Conservation (phyloP, 2,329 filamentous ascomycete genomes). For the Zymoseptoria pseudotritici region DNA sequence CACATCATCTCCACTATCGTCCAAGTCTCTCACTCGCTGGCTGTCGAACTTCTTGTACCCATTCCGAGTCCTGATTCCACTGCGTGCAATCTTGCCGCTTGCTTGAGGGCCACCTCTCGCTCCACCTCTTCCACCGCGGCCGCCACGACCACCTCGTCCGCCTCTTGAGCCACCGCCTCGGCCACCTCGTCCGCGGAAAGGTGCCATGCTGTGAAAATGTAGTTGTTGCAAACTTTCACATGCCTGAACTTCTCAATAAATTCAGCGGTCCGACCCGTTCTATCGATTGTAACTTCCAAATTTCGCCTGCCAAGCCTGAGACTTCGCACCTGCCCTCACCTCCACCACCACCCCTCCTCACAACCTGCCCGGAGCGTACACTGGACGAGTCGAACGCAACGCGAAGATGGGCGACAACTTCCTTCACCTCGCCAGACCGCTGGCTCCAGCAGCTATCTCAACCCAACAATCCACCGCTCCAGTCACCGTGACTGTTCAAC, state of each 20-base stretch:
- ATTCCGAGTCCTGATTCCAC: slow-evolving; percentile 26
- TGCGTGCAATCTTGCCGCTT: slow-evolving; percentile 22
- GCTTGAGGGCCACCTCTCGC: slow-evolving; percentile 16
- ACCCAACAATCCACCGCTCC: slow-evolving; percentile 75
- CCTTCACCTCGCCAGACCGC: slow-evolving; percentile 86
- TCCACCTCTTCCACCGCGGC: slow-evolving; percentile 29
- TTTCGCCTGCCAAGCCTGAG: neutral
- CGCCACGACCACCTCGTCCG: slow-evolving; percentile 15
- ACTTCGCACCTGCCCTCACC: neutral
- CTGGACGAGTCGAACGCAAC: neutral
- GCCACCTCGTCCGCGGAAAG: slow-evolving; percentile 23
- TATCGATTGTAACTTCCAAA: neutral
- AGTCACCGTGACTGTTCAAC: slow-evolving; percentile 88
- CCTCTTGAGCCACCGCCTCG: slow-evolving; percentile 24
- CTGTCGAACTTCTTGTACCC: slow-evolving; percentile 31
- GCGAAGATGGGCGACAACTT: slow-evolving; percentile 52
- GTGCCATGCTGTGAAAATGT: slow-evolving; percentile 17
- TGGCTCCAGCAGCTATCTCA: slow-evolving; percentile 72
- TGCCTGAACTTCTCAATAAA: neutral
- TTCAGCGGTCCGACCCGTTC: neutral
- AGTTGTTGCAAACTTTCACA: slow-evolving; percentile 1
- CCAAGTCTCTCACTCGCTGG: slow-evolving; percentile 28
- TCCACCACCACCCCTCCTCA: slow-evolving; percentile 1
- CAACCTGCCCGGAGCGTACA: slow-evolving; percentile 12
- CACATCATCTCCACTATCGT: slow-evolving; percentile 19